Conservation (phyloP, 169 alveolate species). For the Cardiosporidium cionae region DNA sequence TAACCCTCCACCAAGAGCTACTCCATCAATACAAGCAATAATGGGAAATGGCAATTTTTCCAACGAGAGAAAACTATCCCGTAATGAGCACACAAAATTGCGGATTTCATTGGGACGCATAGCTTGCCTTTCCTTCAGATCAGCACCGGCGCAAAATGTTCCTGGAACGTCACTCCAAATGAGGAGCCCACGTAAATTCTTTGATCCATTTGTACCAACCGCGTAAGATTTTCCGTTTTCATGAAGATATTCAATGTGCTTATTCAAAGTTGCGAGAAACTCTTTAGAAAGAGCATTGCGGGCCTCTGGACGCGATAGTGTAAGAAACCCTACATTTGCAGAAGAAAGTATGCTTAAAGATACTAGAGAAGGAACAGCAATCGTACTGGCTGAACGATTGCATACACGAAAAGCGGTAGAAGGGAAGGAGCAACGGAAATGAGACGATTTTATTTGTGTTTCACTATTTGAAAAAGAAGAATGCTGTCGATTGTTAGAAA, state of each 20-base stretch:
- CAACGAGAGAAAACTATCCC: constrained; percentile 30
- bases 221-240: neutral
- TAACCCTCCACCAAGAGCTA: constrained; percentile 70
- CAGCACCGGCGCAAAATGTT: constrained; percentile 74
- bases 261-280: neutral
- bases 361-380: too few species aligned
- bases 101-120: constrained; percentile 43
- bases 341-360: too few species aligned
- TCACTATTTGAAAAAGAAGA: too few species aligned
- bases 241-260: neutral
- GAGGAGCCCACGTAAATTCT: constrained; percentile 29
- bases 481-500: too few species aligned
- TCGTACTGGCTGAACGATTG: too few species aligned
- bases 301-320: neutral
- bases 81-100: constrained; percentile 37
- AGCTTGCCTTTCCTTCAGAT: constrained; percentile 58
- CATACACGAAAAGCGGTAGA: too few species aligned
- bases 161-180: constrained; percentile 42
- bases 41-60: constrained; percentile 54
- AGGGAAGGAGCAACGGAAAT: too few species aligned
- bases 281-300: neutral
- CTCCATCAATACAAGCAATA: constrained; percentile 62
- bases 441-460: too few species aligned
- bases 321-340: too few species aligned
- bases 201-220: neutral